phyloP scores from a whole-genome alignment of 2,329 filamentous ascomycete species.

The Diplocarpon mali region DNA sequence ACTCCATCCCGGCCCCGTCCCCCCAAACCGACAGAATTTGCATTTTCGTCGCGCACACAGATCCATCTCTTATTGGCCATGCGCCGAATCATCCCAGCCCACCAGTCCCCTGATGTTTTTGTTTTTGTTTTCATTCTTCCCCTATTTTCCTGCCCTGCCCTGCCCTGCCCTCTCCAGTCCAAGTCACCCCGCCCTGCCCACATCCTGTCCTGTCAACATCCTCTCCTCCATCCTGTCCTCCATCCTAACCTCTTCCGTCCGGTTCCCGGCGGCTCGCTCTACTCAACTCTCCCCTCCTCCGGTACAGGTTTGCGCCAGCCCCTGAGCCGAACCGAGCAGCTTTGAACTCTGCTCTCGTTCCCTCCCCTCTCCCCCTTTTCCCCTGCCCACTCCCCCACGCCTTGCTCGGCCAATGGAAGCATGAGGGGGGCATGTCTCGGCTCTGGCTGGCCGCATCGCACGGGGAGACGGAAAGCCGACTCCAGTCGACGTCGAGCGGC shows the following conservation, averaged over 20 bases:
- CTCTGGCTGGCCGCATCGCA: background rate
- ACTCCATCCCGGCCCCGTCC: too few species aligned
- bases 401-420: background rate
- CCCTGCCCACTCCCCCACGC: too few species aligned
- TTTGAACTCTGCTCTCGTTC: slow-evolving; percentile 4
- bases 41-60: too few species aligned
- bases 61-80: slow-evolving; percentile 7
- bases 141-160: too few species aligned
- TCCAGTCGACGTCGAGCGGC: too few species aligned
- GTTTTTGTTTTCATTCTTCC: too few species aligned
- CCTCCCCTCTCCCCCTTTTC: slow-evolving; percentile 14
- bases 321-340: slow-evolving; percentile 1
- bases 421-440: background rate
- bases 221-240: slow-evolving; percentile 1
- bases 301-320: slow-evolving; percentile 8
- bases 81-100: slow-evolving; percentile 9
- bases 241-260: too few species aligned
- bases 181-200: too few species aligned
- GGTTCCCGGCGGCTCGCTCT: slow-evolving; percentile 9
- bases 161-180: too few species aligned
- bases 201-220: too few species aligned
- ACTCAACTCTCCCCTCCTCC: slow-evolving; percentile 1
- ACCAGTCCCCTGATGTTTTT: slow-evolving; percentile 17
- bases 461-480: too few species aligned
- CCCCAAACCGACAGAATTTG: too few species aligned